Evolutionary conservation across 2,329 filamentous ascomycete species (phyloP).

Genomic region (Talaromyces pinophilus): DNA sequence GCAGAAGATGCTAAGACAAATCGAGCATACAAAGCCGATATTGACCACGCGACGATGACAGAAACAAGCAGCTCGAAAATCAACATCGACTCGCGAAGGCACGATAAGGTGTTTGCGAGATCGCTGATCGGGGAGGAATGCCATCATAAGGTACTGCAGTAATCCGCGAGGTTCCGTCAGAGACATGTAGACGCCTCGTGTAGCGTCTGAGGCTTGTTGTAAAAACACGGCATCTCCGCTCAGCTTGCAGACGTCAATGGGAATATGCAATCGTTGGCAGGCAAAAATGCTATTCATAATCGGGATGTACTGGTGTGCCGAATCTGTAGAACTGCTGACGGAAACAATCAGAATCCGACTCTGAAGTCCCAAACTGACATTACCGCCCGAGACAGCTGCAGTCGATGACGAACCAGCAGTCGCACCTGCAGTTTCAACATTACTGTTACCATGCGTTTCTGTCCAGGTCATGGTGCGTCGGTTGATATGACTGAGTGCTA

Average conservation of each 20-base stretch:
- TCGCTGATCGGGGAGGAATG: slow-evolving; percentile 73
- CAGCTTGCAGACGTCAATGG: slow-evolving; percentile 88
- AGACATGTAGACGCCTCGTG: slow-evolving; percentile 68
- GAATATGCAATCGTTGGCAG: slow-evolving; percentile 81
- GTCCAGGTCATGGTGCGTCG: slow-evolving; percentile 70
- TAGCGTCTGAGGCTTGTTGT: slow-evolving; percentile 82
- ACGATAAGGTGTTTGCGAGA: slow-evolving; percentile 67
- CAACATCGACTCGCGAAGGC: slow-evolving; percentile 81
- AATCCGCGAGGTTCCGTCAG: slow-evolving; percentile 67
- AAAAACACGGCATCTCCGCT: slow-evolving; percentile 86
- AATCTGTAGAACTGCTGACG: slow-evolving; percentile 84
- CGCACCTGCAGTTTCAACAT: slow-evolving; percentile 40
- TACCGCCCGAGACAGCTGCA: slow-evolving; percentile 36
- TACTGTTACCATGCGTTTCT: slow-evolving; percentile 54
- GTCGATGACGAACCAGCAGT: slow-evolving; percentile 26
- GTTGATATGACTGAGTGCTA: slow-evolving; percentile 88
- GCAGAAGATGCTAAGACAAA: slow-evolving; percentile 94
- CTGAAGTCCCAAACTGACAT: slow-evolving; percentile 55
- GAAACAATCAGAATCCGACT: slow-evolving; percentile 87
- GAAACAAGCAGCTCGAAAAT: slow-evolving; percentile 98
- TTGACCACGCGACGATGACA: slow-evolving; percentile 91
- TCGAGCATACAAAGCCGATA: slow-evolving; percentile 91
- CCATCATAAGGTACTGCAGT: slow-evolving; percentile 92
- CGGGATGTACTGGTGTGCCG: slow-evolving; percentile 88
- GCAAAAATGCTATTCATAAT: slow-evolving; percentile 99